Percentiles rank a stretch among this genome's conserved stretches.
These are phyloP conservation scores for Spathaspora boniae DNA, from an alignment of 805 yeast species.

Conservation along the genomic window DNA sequence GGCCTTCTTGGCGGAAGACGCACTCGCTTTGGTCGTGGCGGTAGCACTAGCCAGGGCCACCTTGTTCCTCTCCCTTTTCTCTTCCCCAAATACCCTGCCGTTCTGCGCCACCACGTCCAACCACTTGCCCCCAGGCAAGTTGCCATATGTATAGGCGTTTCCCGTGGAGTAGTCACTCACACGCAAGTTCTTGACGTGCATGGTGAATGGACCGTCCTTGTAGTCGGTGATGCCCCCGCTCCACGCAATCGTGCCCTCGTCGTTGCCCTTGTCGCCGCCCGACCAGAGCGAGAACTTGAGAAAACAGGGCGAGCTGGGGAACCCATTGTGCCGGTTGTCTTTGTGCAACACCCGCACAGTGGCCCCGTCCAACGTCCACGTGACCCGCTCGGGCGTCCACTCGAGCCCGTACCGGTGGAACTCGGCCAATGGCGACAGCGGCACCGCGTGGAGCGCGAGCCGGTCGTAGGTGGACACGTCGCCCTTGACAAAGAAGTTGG, in stretches of 20 bases:
- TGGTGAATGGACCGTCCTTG: conserved; percentile 26
- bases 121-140: conserved; percentile 16
- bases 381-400: conserved; percentile 32
- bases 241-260: conserved; percentile 37
- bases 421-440: conserved; percentile 20
- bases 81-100: conserved; percentile 11
- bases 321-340: conserved; percentile 24
- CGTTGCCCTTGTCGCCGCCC: conserved; percentile 36
- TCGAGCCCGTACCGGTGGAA: conserved; percentile 31
- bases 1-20: no score
- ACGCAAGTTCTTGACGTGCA: conserved; percentile 22
- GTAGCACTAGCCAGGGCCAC: conserved; percentile 1
- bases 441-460: conserved; percentile 29
- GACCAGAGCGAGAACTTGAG: conserved; percentile 39
- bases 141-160: conserved; percentile 25
- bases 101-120: conserved; percentile 10
- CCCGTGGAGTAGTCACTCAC: conserved; percentile 30
- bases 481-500: conserved; percentile 40
- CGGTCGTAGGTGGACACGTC: conserved; percentile 32
- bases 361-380: conserved; percentile 28
- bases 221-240: conserved; percentile 38
- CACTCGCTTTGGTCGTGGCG: no score
- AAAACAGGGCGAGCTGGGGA: conserved; percentile 35
- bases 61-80: neutral
- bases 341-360: conserved; percentile 21